Conservation (phyloP, 805 yeast species). For the Metschnikowia reukaufii region DNA sequence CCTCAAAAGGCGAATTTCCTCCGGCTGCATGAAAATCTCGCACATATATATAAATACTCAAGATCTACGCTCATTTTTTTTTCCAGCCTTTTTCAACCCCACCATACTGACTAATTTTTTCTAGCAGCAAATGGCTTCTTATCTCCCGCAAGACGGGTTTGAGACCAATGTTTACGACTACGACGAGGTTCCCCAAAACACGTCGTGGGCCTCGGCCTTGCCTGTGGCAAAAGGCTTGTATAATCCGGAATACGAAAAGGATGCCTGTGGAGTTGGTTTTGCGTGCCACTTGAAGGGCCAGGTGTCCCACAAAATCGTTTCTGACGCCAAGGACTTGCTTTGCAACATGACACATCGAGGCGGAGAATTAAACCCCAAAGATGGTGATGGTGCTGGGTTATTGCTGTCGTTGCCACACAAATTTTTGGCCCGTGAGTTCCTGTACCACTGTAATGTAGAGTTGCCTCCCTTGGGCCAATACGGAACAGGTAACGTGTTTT, state of each 20-base stretch:
- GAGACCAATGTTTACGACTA: conserved; percentile 53
- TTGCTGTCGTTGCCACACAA: conserved; percentile 89
- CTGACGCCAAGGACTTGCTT: conserved; percentile 82
- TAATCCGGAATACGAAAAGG: conserved; percentile 91
- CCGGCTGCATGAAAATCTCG: too few species aligned
- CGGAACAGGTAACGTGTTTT: conserved; percentile 92
- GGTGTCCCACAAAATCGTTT: conserved; percentile 85
- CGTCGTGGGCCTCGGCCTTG: conserved; percentile 88
- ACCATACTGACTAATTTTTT: conserved; percentile 2
- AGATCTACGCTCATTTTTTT: not conserved
- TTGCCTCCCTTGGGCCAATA: conserved; percentile 83
- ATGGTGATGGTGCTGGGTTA: conserved; percentile 99
- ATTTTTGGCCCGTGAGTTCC: conserved; percentile 82
- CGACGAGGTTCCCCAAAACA: conserved; percentile 75
- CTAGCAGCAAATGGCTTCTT: conserved; percentile 23
- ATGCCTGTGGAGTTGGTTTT: conserved; percentile 99
- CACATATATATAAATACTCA: too few species aligned
- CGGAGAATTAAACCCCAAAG: conserved; percentile 95
- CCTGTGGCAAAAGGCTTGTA: conserved; percentile 88
- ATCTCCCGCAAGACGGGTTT: conserved; percentile 41
- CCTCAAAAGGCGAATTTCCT: too few species aligned
- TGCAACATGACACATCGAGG: conserved; percentile 99
- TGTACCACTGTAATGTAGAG: conserved; percentile 60
- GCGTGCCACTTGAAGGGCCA: conserved; percentile 90
- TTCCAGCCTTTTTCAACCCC: not conserved